phyloP scores from a whole-genome alignment of 169 alveolate species.

The Plasmodium reichenowi region DNA sequence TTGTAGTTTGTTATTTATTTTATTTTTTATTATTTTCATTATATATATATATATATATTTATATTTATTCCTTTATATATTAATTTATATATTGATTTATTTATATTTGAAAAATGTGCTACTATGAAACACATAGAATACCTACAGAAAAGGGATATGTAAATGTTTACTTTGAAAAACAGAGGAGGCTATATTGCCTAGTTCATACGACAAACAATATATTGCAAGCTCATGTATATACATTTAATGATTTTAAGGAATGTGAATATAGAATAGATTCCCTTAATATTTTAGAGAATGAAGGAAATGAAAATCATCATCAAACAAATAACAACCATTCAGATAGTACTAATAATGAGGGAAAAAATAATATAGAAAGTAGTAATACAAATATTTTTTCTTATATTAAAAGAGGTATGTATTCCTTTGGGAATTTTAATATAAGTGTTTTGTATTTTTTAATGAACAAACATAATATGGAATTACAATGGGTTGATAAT shows the following conservation, averaged over 20 bases:
- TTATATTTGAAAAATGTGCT: conserved; percentile 33
- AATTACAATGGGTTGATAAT: conserved; percentile 68
- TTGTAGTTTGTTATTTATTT: too few relatives aligned
- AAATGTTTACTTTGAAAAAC: conserved; percentile 70
- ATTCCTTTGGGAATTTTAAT: conserved; percentile 71
- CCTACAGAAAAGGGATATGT: conserved; percentile 59
- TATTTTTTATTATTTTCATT: too few relatives aligned
- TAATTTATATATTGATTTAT: too few relatives aligned
- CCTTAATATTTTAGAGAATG: not conserved
- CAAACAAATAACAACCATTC: conserved; percentile 4
- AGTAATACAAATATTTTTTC: conserved; percentile 6
- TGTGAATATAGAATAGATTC: conserved; percentile 22
- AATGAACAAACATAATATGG: conserved; percentile 58
- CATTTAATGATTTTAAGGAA: conserved; percentile 52
- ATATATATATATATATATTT: not conserved
- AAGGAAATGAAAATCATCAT: not conserved
- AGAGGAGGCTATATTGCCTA: conserved; percentile 58
- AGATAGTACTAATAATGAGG: not conserved
- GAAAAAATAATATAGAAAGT: not conserved
- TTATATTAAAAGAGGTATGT: conserved; percentile 45
- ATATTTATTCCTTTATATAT: not conserved
- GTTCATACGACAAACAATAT: conserved; percentile 72
- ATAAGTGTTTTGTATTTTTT: conserved; percentile 51
- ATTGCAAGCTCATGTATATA: conserved; percentile 67
- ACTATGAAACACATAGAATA: conserved; percentile 35